Percentiles rank a stretch among this genome's conserved stretches.
These are phyloP conservation scores for Coccomyxa sp. DNA, from an alignment of 139 green algal species.

Conservation along the genomic window DNA sequence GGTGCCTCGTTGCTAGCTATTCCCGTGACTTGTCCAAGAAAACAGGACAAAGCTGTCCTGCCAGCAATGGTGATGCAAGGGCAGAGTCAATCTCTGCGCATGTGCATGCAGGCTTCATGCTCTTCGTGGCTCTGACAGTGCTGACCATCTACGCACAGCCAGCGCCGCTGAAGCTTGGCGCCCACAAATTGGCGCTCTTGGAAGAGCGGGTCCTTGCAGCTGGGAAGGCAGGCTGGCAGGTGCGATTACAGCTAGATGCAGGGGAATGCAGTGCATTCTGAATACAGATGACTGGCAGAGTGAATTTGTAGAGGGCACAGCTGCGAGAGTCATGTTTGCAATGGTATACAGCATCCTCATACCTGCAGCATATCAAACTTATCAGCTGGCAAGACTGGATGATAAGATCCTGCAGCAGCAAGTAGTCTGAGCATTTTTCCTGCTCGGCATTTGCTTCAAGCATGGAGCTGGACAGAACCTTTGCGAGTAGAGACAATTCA, in stretches of 20 bases:
- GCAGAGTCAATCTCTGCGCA: neutral
- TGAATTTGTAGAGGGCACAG: neutral
- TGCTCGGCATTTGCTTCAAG: no score
- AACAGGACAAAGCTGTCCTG: neutral
- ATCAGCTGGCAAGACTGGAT: no score
- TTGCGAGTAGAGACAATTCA: no score
- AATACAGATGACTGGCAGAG: neutral
- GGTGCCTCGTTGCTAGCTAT: neutral
- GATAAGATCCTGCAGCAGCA: no score
- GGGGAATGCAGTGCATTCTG: neutral
- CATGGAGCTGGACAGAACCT: no score
- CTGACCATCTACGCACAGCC: slow-evolving; percentile 29
- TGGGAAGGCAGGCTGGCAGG: neutral
- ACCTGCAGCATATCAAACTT: no score
- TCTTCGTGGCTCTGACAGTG: slow-evolving; percentile 62
- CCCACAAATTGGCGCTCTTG: slow-evolving; percentile 23
- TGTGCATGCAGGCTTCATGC: slow-evolving; percentile 54
- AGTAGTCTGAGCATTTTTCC: no score
- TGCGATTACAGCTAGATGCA: neutral
- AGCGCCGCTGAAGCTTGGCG: slow-evolving; percentile 26
- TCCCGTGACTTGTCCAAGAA: neutral
- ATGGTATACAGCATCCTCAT: no score
- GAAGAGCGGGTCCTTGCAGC: neutral
- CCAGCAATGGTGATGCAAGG: no score
- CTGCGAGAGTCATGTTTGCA: no score